Evolutionary conservation across 768 basidiomycete genomes (phyloP), one percentile per base, ranked within the genome.

Genomic region (Tulasnella sp.): DNA sequence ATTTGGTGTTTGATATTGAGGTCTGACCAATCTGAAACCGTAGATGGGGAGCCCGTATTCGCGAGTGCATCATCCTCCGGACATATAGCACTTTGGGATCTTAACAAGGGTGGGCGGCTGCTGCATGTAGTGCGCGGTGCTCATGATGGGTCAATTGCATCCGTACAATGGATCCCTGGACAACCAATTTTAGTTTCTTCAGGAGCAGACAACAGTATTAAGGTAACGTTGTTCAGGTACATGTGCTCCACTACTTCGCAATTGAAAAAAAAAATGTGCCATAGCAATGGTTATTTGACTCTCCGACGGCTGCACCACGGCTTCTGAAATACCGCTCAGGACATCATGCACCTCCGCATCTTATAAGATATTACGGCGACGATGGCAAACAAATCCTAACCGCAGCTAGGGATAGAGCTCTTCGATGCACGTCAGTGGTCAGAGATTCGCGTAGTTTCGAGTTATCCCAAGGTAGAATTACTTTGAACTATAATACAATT

Each of bases 251-350:
- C 37, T 40, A 5, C 25, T 20, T 24, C 37, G 45, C 33, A 43
- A 13, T 34, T 48, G 15, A 49, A 29, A 34, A 3, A 35, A 34
- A 20, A 24, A 10, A 15, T 31, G 2, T 20, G 32, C 29, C 25
- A 32, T 60, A 96, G 92, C 92, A 99, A 91, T 98, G 93, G 92
- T 63, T 93, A 19, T 92, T 93, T 59, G 95, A 98, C 60, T 86
- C 91, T 0, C 88, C 90, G 0, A 83, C 85, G 0, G 71, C 83
- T 1, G 70, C 85, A 20, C 93, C 95, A 1, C 76, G 88, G 49
- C 69, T 98, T 9, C 74, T 96, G 22, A 98, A 96, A 69, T 88
- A 77, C 64, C 78, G 95, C 40, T 83, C 88, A 0, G 95, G 95
- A 31, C 95, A 99, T 60, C 84, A 84, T 57, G 73, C 79, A 0